Percentiles rank a stretch among this genome's conserved stretches.
phyloP scores from a whole-genome alignment of 1,139 yeast species.

The Diutina neorugosa region DNA sequence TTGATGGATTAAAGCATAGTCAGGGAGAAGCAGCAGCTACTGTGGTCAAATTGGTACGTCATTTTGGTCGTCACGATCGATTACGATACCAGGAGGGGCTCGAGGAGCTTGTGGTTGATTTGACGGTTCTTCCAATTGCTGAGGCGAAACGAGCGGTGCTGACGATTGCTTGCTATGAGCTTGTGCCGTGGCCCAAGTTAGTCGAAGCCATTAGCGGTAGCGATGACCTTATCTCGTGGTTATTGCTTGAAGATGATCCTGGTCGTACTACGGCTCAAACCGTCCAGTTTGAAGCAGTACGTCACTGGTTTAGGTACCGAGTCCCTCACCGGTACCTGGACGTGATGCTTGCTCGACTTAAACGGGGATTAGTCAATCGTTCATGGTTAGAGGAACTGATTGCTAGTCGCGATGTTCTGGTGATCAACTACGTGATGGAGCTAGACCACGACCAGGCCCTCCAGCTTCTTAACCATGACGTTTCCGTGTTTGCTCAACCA shows the following conservation, averaged over 20 bases:
- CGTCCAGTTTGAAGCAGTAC: neutral
- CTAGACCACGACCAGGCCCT: neutral
- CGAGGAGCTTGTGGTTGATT: neutral
- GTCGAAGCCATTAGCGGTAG: neutral
- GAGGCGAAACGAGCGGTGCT: neutral
- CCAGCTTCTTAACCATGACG: neutral
- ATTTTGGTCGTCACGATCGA: neutral
- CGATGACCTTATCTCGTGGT: neutral
- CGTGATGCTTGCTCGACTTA: neutral
- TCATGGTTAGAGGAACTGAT: neutral
- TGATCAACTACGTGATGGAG: neutral
- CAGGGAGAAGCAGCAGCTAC: neutral
- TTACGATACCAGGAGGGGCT: neutral
- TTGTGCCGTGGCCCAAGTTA: neutral
- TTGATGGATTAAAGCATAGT: neutral
- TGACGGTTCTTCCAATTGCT: neutral
- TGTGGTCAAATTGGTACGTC: neutral
- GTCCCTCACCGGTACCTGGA: neutral
- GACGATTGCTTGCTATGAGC: neutral
- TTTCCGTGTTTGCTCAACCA: neutral
- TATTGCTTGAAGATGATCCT: neutral
- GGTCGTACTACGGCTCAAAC: neutral
- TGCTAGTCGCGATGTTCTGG: neutral
- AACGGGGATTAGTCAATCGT: neutral
- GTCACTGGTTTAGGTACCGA: neutral